phyloP scores from a whole-genome alignment of 169 alveolate genomes.

The Plasmodium adleri region DNA sequence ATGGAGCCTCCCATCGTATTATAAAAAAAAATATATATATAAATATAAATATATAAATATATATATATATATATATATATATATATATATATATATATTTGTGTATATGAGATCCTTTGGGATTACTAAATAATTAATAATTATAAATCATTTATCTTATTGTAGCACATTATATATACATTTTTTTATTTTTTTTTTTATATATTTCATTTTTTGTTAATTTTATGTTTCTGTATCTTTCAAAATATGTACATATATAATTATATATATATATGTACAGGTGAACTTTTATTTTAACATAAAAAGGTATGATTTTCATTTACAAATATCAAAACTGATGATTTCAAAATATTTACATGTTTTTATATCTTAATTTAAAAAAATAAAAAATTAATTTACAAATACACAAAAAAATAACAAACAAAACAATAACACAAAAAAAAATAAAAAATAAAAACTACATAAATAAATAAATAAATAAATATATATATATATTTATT shows the following conservation, averaged over 20 bases:
- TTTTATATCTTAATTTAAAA: too few species aligned
- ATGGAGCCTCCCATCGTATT: constrained; percentile 80
- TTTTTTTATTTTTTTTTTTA: constrained; percentile 1
- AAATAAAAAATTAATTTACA: too few species aligned
- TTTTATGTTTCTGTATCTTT: neutral
- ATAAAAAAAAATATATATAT: constrained; percentile 26
- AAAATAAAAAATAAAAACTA: too few species aligned
- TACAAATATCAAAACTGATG: too few species aligned
- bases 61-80: neutral
- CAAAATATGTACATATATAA: neutral
- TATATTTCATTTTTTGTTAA: neutral
- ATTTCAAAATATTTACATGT: too few species aligned
- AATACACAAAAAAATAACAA: too few species aligned
- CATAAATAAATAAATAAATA: too few species aligned
- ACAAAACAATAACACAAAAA: too few species aligned
- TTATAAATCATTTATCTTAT: constrained; percentile 3
- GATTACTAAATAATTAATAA: constrained; percentile 6
- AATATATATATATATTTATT: too few species aligned
- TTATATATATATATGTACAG: neutral
- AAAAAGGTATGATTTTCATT: too few species aligned
- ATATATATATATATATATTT: neutral
- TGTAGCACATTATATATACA: neutral
- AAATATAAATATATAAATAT: neutral
- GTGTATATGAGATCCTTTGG: neutral
- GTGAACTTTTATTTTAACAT: too few species aligned